Percentiles rank a stretch among this genome's conserved stretches.
Evolutionary conservation across 2,329 filamentous ascomycete genomes (phyloP).

Genomic region (Pestalotiopsis fici): DNA sequence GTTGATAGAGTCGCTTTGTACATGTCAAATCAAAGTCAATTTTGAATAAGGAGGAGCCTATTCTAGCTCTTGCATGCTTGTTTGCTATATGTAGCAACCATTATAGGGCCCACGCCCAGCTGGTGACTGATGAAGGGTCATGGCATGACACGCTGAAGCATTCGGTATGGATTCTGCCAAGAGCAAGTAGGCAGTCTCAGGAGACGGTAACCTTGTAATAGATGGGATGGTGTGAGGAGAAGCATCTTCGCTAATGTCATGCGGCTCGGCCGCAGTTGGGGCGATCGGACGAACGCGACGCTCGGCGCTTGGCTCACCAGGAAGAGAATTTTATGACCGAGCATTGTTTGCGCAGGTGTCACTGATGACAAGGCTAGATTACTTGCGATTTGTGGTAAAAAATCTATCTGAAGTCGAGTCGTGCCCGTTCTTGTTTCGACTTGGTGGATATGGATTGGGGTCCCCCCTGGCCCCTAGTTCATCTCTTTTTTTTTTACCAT

Average conservation of each 20-base stretch:
- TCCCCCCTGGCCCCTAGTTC: neutral
- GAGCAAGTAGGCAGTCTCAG: neutral
- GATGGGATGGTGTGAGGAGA: neutral
- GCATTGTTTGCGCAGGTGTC: neutral
- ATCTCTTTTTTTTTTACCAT: neutral
- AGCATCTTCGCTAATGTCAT: neutral
- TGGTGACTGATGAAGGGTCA: neutral
- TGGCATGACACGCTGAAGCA: neutral
- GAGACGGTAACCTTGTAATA: neutral
- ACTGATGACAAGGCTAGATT: neutral
- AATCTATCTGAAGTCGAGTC: neutral
- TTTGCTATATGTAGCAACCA: neutral
- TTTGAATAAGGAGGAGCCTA: neutral
- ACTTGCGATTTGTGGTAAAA: neutral
- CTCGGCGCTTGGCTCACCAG: neutral
- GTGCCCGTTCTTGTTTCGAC: constrained; percentile 3
- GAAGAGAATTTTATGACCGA: neutral
- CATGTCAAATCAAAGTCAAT: neutral
- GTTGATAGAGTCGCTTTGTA: neutral
- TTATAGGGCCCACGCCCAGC: neutral
- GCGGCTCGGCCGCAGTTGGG: neutral
- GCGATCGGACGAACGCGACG: neutral
- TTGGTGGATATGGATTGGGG: neutral
- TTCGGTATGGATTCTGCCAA: neutral
- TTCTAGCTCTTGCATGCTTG: neutral